Evolutionary conservation across 1,284 basidiomycete genomes (phyloP).

Genomic region (Malassezia sympodialis): DNA sequence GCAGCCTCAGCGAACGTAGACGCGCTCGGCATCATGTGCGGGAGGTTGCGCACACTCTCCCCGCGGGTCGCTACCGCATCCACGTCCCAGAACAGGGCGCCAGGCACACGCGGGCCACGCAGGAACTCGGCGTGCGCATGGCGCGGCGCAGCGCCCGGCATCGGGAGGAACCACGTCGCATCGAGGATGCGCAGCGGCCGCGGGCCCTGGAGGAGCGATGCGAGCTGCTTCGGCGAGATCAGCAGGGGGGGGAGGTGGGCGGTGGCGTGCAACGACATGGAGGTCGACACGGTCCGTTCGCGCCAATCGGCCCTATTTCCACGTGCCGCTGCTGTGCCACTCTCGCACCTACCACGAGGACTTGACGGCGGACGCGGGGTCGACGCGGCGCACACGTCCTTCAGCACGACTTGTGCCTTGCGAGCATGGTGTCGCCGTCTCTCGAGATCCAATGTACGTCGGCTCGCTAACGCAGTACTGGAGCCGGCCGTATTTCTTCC

Average conservation of each 20-base stretch:
- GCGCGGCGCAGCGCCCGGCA: conserved; percentile 52
- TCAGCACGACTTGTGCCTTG: too few relatives aligned
- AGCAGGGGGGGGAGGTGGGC: conserved; percentile 10
- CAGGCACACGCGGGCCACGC: conserved; percentile 59
- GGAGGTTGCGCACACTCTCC: conserved; percentile 51
- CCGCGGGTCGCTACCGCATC: conserved; percentile 56
- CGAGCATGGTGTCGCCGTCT: conserved; percentile 5
- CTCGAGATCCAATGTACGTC: conserved; percentile 4
- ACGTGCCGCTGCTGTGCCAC: neutral
- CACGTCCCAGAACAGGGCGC: conserved; percentile 69
- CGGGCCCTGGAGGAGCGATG: conserved; percentile 13
- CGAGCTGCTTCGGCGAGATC: conserved; percentile 10
- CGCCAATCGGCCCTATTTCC: neutral
- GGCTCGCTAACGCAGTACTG: conserved; percentile 3
- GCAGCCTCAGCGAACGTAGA: conserved; percentile 66
- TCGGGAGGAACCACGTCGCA: conserved; percentile 73
- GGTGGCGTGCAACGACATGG: conserved; percentile 4
- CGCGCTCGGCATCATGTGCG: conserved; percentile 81
- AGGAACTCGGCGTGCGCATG: conserved; percentile 60
- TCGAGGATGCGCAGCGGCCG: conserved; percentile 51
- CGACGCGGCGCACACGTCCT: too few relatives aligned
- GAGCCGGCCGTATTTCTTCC: conserved; percentile 42
- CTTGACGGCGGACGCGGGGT: too few relatives aligned
- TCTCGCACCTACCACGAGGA: neutral
- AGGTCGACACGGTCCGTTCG: neutral